These are phyloP conservation scores for Penicillium brevicompactum DNA, from an alignment of 2,329 filamentous ascomycete species.

Conservation along the genomic window DNA sequence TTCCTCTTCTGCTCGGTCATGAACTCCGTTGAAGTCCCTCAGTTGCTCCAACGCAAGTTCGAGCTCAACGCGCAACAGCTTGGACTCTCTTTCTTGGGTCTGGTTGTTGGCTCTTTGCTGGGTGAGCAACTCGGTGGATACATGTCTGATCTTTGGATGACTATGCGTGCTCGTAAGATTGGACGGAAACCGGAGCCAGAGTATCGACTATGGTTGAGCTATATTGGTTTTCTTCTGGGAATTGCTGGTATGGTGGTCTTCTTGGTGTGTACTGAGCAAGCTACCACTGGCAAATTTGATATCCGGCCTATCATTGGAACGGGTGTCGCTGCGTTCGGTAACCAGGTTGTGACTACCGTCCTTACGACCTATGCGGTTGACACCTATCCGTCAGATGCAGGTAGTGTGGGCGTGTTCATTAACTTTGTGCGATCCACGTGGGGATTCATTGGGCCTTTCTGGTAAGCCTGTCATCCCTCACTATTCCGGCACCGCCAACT, in stretches of 20 bases:
- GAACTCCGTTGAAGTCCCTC: constrained; percentile 61
- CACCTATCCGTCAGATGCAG: constrained; percentile 56
- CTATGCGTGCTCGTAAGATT: constrained; percentile 30
- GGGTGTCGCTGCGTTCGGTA: constrained; percentile 57
- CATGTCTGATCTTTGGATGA: constrained; percentile 61
- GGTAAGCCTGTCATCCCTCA: constrained; percentile 20
- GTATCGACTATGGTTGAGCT: constrained; percentile 60
- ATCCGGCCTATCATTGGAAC: constrained; percentile 59
- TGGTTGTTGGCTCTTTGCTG: constrained; percentile 60
- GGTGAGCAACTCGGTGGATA: constrained; percentile 62
- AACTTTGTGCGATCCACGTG: constrained; percentile 53
- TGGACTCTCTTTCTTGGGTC: constrained; percentile 59
- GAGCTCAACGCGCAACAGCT: constrained; percentile 60
- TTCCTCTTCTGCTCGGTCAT: constrained; percentile 59
- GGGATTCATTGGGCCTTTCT: constrained; percentile 41
- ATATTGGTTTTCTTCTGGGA: constrained; percentile 53
- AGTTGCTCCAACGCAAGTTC: constrained; percentile 59
- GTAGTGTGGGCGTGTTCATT: constrained; percentile 62
- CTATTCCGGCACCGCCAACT: too few species aligned
- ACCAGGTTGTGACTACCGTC: constrained; percentile 65
- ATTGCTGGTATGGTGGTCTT: constrained; percentile 61
- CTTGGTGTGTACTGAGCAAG: constrained; percentile 54
- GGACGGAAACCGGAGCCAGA: constrained; percentile 51
- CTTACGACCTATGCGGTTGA: constrained; percentile 63
- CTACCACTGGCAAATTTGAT: constrained; percentile 51